phyloP scores from a whole-genome alignment of 345 rosid genomes.

The Excoecaria agallocha region DNA sequence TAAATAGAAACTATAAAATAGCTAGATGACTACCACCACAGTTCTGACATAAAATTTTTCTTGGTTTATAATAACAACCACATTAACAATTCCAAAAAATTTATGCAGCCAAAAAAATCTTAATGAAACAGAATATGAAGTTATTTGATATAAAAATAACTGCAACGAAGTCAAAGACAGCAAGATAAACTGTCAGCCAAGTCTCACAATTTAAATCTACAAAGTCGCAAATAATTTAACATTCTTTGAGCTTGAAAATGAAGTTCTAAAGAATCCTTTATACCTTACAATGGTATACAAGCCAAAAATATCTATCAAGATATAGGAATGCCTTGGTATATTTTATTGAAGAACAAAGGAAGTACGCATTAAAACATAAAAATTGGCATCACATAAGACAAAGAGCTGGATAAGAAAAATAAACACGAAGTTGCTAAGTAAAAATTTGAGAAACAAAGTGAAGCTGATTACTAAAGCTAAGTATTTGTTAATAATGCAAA shows the following conservation, averaged over 20 bases:
- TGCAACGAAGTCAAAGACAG: not conserved
- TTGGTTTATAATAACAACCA: not conserved
- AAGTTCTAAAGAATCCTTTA: not conserved
- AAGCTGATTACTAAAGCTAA: not conserved
- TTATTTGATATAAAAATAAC: not conserved
- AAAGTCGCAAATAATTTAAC: not conserved
- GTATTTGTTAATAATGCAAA: too few species aligned
- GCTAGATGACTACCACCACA: not conserved
- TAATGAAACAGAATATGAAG: not conserved
- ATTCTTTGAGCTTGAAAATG: not conserved
- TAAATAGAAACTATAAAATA: not conserved
- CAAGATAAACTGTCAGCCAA: not conserved
- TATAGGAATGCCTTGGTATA: not conserved
- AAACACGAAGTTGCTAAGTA: not conserved
- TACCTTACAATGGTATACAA: not conserved
- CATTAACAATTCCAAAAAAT: not conserved
- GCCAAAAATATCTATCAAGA: not conserved
- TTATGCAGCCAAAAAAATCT: constrained; percentile 3
- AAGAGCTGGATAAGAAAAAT: not conserved
- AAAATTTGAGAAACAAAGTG: not conserved
- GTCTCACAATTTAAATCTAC: not conserved
- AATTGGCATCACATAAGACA: not conserved
- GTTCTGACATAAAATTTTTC: not conserved
- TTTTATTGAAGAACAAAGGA: not conserved
- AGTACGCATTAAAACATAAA: not conserved